Base-by-base conservation (phyloP, 2,329 filamentous ascomycete species). In the Rhynchosporium secalis region DNA sequence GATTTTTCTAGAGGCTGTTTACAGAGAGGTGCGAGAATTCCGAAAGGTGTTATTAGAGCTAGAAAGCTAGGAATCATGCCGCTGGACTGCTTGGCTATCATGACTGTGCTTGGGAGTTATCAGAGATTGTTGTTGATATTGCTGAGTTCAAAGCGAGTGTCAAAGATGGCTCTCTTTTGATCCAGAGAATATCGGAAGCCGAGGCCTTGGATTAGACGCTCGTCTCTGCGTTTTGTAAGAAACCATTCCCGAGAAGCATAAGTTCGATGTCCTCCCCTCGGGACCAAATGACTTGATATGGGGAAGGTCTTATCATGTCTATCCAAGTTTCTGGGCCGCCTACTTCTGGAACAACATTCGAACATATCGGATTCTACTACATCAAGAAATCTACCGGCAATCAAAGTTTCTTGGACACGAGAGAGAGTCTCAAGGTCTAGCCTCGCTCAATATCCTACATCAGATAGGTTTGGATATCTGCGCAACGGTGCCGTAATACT, bases 381-480 rank as follows among this genome's bases (percentile, higher is more conserved):
- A 52, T 38, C 49, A 52, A 52, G 49, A 52, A 13, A 52, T 52
- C 9, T 40, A n/a, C 13, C 31, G 31, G 33, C 49, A 51, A 36
- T 12, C 48, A 4, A 33, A n/a, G 8, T n/a, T 2, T 43, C 3
- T n/a, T 43, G 13, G 4, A 12, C 5, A 10, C 3, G 13, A 43
- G 13, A 20, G 41, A 15, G 7, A 20, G 13, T n/a, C 1, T 2
- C 41, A n/a, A 43, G 41, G 4, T 13, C 13, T 0, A 15, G 13
- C 1, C 13, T 20, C 49, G 31, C 36, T 12, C 3, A 13, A 13
- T 12, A 33, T 40, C 33, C 20, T 52, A 12, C 29, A 20, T 12
- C 49, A 38, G n/a, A 33, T 38, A 7, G 33, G 49, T 33, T 20
- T 52, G n/a, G 49, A 52, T 26, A 52, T 52, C 1, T 52, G 49